Evolutionary conservation across 1,284 basidiomycete genomes (phyloP).

Genomic region (Clitocybe nebularis): DNA sequence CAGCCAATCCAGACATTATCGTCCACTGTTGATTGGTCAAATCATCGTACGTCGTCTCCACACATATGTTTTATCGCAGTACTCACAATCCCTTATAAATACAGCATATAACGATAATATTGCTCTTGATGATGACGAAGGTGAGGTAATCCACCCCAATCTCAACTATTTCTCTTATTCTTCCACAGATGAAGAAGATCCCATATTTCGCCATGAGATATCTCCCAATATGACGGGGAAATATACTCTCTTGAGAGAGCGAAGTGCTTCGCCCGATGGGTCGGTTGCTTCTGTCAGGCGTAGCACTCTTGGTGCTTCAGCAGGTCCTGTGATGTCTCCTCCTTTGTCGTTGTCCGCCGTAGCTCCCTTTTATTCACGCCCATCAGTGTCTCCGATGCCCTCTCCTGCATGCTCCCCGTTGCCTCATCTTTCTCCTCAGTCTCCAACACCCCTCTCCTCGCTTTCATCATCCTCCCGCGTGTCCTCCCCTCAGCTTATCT

Average conservation of each 20-base stretch:
- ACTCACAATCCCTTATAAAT: too few species aligned
- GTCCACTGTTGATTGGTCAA: constrained; percentile 6
- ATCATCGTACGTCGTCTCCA: not conserved
- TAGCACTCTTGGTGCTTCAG: constrained; percentile 9
- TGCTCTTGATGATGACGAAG: not conserved
- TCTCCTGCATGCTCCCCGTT: constrained; percentile 2
- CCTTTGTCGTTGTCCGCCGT: not conserved
- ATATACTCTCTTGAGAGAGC: constrained; percentile 3
- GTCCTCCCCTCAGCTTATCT: not conserved
- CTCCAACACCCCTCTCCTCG: not conserved
- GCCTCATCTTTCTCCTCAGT: not conserved
- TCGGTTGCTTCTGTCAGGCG: constrained; percentile 16
- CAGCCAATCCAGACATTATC: constrained; percentile 1
- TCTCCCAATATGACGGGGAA: constrained; percentile 1
- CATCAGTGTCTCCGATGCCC: constrained; percentile 7
- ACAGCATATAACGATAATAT: too few species aligned
- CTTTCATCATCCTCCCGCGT: not conserved
- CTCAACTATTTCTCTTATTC: too few species aligned
- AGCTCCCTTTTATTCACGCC: not conserved
- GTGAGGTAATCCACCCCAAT: not conserved
- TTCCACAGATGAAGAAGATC: not conserved
- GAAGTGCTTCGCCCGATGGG: constrained; percentile 11
- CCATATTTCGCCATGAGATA: constrained; percentile 9
- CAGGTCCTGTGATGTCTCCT: not conserved
- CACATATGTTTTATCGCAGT: too few species aligned